phyloP scores from a whole-genome alignment of 768 basidiomycete genomes.

The Boletus tomentosulus region DNA sequence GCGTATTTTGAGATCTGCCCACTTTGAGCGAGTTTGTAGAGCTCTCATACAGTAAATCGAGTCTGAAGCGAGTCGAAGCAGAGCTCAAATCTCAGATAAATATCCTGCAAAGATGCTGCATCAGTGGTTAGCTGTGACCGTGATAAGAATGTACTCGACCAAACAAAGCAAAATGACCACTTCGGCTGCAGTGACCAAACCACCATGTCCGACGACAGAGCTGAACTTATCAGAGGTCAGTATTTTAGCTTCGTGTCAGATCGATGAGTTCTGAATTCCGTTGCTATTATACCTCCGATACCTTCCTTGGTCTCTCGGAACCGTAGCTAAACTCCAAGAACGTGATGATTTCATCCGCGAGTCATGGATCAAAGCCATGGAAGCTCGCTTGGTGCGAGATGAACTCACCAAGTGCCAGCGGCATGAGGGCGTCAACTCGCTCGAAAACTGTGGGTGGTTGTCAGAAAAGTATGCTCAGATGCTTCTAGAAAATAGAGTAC shows the following conservation, averaged over 20 bases:
- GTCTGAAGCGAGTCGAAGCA: no score
- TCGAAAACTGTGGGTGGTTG: constrained; percentile 84
- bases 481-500: constrained; percentile 76
- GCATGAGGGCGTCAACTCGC: constrained; percentile 87
- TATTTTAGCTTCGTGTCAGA: background rate
- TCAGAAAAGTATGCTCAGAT: constrained; percentile 78
- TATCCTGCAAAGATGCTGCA: background rate
- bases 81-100: no score
- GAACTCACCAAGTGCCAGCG: constrained; percentile 88
- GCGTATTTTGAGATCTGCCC: no score
- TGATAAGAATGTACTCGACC: background rate
- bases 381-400: constrained; percentile 80
- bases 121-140: no score
- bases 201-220: constrained; percentile 32
- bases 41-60: no score
- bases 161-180: constrained; percentile 9
- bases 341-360: constrained; percentile 81
- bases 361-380: constrained; percentile 94
- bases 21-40: no score
- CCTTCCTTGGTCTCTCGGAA: background rate
- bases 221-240: constrained; percentile 33
- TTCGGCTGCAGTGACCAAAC: constrained; percentile 1
- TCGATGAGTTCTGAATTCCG: background rate
- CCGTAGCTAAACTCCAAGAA: constrained; percentile 55
- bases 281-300: background rate